Conservation (phyloP, 2,329 filamentous ascomycete species). For the Knufia fluminis region DNA sequence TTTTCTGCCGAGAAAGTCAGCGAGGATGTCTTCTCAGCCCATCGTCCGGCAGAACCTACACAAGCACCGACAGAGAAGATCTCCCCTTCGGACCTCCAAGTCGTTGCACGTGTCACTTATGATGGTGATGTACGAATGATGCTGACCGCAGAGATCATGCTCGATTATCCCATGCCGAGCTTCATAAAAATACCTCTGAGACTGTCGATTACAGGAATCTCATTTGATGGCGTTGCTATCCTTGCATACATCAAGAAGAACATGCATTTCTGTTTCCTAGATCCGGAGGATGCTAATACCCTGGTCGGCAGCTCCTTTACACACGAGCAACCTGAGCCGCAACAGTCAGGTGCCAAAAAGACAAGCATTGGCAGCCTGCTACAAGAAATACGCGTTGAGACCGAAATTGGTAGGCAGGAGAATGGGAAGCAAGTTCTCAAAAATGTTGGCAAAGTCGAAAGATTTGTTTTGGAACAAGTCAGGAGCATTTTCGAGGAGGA, state of each 20-base stretch:
- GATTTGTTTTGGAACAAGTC: conserved; percentile 93
- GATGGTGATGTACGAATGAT: conserved; percentile 78
- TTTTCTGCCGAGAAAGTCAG: conserved; percentile 5
- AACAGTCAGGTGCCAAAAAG: conserved; percentile 16
- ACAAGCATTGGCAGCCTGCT: conserved; percentile 57
- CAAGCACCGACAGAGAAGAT: conserved; percentile 47
- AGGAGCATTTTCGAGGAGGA: conserved; percentile 96
- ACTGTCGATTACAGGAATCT: conserved; percentile 86
- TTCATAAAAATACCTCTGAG: conserved; percentile 94
- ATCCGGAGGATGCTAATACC: conserved; percentile 78
- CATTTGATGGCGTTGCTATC: conserved; percentile 90
- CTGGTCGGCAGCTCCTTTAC: conserved; percentile 47
- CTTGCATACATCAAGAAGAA: conserved; percentile 81
- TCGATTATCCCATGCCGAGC: conserved; percentile 97
- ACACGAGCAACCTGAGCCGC: conserved; percentile 27
- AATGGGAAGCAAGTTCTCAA: conserved; percentile 90
- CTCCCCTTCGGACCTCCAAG: conserved; percentile 83
- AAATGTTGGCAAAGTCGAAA: conserved; percentile 97
- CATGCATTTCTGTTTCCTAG: conserved; percentile 89
- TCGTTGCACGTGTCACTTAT: conserved; percentile 85
- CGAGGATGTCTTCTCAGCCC: conserved; percentile 9
- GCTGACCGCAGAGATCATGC: conserved; percentile 84
- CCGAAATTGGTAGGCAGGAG: conserved; percentile 89
- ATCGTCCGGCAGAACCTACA: conserved; percentile 13
- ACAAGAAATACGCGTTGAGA: conserved; percentile 91